Evolutionary conservation across 2,329 filamentous ascomycete species (phyloP), one percentile per base, ranked within the genome.

Genomic region (Rosellinia necatrix): DNA sequence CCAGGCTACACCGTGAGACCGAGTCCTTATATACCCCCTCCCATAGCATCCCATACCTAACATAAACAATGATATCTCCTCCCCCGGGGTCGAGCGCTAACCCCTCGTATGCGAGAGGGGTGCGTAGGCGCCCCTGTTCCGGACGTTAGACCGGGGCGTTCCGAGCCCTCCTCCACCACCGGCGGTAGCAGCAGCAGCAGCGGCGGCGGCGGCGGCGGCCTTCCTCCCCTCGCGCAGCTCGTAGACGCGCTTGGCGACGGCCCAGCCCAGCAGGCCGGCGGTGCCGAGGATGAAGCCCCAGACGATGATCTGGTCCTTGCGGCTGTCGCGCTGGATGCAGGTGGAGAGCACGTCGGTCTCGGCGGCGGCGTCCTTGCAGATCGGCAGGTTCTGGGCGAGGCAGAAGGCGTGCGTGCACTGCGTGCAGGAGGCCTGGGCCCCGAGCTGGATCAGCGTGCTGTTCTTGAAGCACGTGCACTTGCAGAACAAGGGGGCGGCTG

Each of bases 401-500:
- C 85, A 88, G 65, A 86, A 88, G 55, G 81, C 81, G 68, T 84
- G 84, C 60, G 85, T 88, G 73, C 85, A 88, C 60, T 84, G 81
- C 24, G 79, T 75, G 72, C 85, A 88, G 3, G 79, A 64, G 4
- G 17, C 70, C 56, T 77, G 72, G 3, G 80, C 78, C n/a, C 78
- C 81, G 8, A 87, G 78, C 12, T 81, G 78, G 67, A 88, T 85
- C 66, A 88, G 85, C 62, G 84, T 87, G 77, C 82, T 85, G 75
- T 88, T 87, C 64, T 82, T 83, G 75, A 86, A 86, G 75, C 85
- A 88, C 64, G 83, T 87, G 74, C 85, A 88, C 78, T 88, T 88
- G 78, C 85, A 88, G 70, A 87, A 88, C 2, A 81, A 83, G 15
- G 83, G 84, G 38, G 83, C 80, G 27, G 81, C 84, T 87, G 12